Conservation (phyloP, 768 basidiomycete genomes). For the Tulasnella sp. region DNA sequence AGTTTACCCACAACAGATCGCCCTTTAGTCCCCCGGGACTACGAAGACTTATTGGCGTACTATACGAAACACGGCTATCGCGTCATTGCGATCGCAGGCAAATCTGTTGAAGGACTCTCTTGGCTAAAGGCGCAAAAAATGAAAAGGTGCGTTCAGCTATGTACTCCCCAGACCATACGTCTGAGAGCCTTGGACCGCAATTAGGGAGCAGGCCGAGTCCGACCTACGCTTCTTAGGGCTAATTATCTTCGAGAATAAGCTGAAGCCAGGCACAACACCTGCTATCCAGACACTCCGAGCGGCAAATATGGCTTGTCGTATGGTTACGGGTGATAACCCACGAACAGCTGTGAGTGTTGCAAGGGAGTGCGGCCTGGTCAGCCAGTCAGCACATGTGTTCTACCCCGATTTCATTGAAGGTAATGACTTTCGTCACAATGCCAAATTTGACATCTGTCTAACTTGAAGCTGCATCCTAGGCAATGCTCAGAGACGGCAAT, state of each 20-base stretch:
- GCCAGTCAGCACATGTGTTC: slow-evolving; percentile 82
- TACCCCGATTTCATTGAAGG: slow-evolving; percentile 69
- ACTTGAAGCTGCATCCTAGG: slow-evolving; percentile 16
- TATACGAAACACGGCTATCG: slow-evolving; percentile 95
- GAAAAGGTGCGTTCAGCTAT: slow-evolving; percentile 52
- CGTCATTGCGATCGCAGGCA: slow-evolving; percentile 96
- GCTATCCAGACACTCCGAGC: slow-evolving; percentile 79
- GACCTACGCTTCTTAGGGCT: slow-evolving; percentile 84
- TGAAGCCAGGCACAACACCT: slow-evolving; percentile 84
- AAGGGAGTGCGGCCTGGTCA: slow-evolving; percentile 81
- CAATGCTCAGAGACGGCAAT: slow-evolving; percentile 27
- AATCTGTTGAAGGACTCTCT: slow-evolving; percentile 82
- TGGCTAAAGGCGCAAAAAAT: slow-evolving; percentile 97
- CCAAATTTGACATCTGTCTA: neutral
- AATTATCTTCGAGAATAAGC: slow-evolving; percentile 95
- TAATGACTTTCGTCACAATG: slow-evolving; percentile 21
- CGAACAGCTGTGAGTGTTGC: slow-evolving; percentile 96
- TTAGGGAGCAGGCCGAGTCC: slow-evolving; percentile 88
- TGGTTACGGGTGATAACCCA: slow-evolving; percentile 98
- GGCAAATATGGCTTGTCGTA: slow-evolving; percentile 87
- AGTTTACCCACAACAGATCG: neutral
- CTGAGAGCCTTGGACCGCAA: neutral
- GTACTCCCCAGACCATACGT: neutral
- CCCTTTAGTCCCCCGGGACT: slow-evolving; percentile 78
- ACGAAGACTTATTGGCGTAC: slow-evolving; percentile 90